A percentile compares a stretch with the other conserved stretches of the same genome.
phyloP scores from a whole-genome alignment of 2,329 filamentous ascomycete species.

The Bertia moriformis region DNA sequence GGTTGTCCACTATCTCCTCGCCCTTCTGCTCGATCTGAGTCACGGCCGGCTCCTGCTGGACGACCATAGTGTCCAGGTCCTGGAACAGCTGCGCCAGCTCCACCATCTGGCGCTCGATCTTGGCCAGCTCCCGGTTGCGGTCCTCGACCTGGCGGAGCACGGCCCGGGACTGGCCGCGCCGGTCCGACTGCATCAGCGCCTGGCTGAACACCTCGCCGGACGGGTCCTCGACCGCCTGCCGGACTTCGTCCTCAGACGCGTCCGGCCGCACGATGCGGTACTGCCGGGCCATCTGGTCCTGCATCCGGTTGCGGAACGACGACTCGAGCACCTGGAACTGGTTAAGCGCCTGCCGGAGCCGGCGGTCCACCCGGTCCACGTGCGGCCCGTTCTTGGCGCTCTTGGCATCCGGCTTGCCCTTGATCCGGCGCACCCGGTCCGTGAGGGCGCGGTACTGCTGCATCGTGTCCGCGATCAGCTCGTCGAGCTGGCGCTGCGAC shows the following conservation, averaged over 20 bases:
- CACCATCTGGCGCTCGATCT: constrained; percentile 82
- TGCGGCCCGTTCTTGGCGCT: constrained; percentile 64
- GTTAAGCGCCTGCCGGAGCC: constrained; percentile 68
- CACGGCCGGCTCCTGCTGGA: constrained; percentile 73
- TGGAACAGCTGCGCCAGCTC: constrained; percentile 79
- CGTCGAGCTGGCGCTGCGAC: constrained; percentile 56
- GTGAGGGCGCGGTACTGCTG: constrained; percentile 66
- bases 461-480: constrained; percentile 67
- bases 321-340: constrained; percentile 70
- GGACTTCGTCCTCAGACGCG: constrained; percentile 64
- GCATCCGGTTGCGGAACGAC: constrained; percentile 64
- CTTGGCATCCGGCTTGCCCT: constrained; percentile 64
- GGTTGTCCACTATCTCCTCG: constrained; percentile 71
- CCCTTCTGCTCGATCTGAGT: constrained; percentile 73
- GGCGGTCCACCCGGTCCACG: constrained; percentile 66
- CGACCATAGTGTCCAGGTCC: constrained; percentile 72
- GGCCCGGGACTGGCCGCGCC: constrained; percentile 65
- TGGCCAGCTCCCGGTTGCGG: constrained; percentile 74
- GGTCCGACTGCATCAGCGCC: constrained; percentile 67
- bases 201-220: constrained; percentile 72
- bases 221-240: constrained; percentile 60
- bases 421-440: constrained; percentile 66
- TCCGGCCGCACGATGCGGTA: constrained; percentile 81
- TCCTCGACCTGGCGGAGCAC: constrained; percentile 68
- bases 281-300: constrained; percentile 75